Evolutionary conservation across 257 asterid genomes (phyloP), one percentile per base, ranked within the genome.

Genomic region (Galeopsis tetrahit): DNA sequence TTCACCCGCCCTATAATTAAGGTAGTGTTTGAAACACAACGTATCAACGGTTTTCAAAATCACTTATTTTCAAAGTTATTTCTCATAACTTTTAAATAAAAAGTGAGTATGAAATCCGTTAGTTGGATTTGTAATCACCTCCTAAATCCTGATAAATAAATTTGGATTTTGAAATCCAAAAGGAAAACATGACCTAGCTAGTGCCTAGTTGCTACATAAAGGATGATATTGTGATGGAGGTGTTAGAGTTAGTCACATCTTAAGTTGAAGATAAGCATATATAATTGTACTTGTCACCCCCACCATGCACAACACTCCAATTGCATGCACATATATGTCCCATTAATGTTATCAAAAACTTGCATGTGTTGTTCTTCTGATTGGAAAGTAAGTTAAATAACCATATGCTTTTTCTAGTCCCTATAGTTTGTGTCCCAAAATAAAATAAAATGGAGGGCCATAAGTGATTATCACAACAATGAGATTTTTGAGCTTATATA

Each of bases 181-280:
- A 21, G 28, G 28, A 21, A 21, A 21, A 21, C 28, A 21, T 21
- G 28, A 0, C 28, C 28, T 21, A 21, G 28, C 28, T 21, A 21
- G 28, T 21, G 28, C 28, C 14, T 11, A 4, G 17, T 13, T 70
- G 82, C 77, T 68, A 39, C 72, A 48, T 71, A 33, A 77, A 69
- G 67, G 75, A 75, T 75, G 81, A 84, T 81, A 74, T 70, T 81
- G 84, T 76, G 88, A 81, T 70, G 77, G 79, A 75, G 82, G 81
- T 81, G 74, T 84, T 71, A 74, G 80, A 81, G 78, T 82, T 81
- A 79, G 86, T 81, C 86, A 83, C 85, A 83, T 82, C 82, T 15
- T 51, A 8, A 67, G 38, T 52, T 73, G 55, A 10, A 77, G 82
- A 83, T 77, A 77, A 67, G 44, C 51, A 61, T 68, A 73, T 79